Evolutionary conservation across 768 basidiomycete genomes (phyloP).

Genomic region (Clitopilus passeckerianus): DNA sequence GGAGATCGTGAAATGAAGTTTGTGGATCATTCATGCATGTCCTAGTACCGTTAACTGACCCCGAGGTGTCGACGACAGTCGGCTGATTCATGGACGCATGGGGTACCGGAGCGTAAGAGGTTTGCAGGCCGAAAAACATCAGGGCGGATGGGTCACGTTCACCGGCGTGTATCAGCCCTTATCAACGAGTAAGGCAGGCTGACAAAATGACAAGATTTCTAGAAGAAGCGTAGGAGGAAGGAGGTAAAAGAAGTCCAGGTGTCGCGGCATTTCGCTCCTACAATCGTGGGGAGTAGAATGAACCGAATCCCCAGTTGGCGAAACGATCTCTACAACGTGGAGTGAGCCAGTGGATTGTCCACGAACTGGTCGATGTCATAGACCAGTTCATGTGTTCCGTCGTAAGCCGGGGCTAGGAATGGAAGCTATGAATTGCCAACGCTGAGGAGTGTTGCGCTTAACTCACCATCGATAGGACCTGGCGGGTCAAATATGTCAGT

Average conservation of each 20-base stretch:
- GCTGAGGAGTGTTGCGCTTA: conserved; percentile 1
- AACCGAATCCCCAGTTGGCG: not conserved
- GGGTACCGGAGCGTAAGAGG: not conserved
- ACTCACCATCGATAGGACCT: conserved; percentile 13
- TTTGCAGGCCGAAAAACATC: not conserved
- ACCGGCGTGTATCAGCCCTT: not conserved
- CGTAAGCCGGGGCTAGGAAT: not conserved
- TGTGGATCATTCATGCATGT: not conserved
- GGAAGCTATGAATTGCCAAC: not conserved
- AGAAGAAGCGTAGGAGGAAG: not conserved
- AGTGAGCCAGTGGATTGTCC: not conserved
- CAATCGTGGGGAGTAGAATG: not conserved
- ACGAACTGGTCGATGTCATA: not conserved
- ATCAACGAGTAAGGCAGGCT: not conserved
- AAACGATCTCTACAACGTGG: not conserved
- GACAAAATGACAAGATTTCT: not conserved
- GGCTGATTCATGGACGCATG: not conserved
- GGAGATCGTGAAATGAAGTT: not conserved
- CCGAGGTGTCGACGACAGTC: not conserved
- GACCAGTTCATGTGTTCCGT: not conserved
- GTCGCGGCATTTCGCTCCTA: not conserved
- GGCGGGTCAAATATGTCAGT: conserved; percentile 7
- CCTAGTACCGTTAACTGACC: not conserved
- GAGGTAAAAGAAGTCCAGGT: not conserved
- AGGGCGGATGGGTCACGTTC: not conserved